Evolutionary conservation across 2,329 filamentous ascomycete genomes (phyloP).

Genomic region (Exophiala spinifera): DNA sequence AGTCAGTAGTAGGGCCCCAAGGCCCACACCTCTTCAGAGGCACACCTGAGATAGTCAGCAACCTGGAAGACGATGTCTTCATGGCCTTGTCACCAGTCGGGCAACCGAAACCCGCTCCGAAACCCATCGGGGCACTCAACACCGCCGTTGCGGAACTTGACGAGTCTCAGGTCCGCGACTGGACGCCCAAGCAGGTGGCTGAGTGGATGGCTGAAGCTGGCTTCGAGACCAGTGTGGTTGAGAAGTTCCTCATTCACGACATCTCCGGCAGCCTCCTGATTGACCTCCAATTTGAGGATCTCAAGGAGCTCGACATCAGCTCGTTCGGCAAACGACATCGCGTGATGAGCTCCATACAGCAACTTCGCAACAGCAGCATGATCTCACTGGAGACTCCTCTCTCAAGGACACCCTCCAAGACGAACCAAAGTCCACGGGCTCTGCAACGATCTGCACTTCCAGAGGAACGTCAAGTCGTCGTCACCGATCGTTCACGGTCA

Average conservation of each 20-base stretch:
- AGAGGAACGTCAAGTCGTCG: slow-evolving; percentile 23
- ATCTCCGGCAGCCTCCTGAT: slow-evolving; percentile 85
- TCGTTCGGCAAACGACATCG: slow-evolving; percentile 63
- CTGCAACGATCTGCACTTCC: slow-evolving; percentile 22
- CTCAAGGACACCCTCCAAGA: slow-evolving; percentile 20
- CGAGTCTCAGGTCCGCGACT: slow-evolving; percentile 32
- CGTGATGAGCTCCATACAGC: slow-evolving; percentile 58
- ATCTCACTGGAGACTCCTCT: slow-evolving; percentile 20
- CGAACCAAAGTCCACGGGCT: slow-evolving; percentile 15
- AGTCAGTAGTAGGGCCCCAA: slow-evolving; percentile 62
- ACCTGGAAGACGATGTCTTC: slow-evolving; percentile 22
- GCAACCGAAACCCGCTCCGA: slow-evolving; percentile 9
- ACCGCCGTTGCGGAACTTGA: slow-evolving; percentile 33
- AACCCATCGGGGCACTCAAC: slow-evolving; percentile 27
- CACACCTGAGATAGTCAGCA: slow-evolving; percentile 36
- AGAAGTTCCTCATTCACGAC: slow-evolving; percentile 87
- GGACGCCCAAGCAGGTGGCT: slow-evolving; percentile 35
- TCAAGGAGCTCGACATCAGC: slow-evolving; percentile 61
- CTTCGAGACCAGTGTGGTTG: slow-evolving; percentile 71
- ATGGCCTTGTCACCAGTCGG: slow-evolving; percentile 20
- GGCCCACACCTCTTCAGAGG: slow-evolving; percentile 84
- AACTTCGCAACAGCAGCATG: slow-evolving; percentile 42
- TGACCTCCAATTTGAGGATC: slow-evolving; percentile 83
- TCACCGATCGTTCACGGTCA: slow-evolving; percentile 23
- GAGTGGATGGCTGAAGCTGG: slow-evolving; percentile 83